These are phyloP conservation scores for Sporothrix pallida DNA, from an alignment of 2,329 filamentous ascomycete species.

Conservation along the genomic window DNA sequence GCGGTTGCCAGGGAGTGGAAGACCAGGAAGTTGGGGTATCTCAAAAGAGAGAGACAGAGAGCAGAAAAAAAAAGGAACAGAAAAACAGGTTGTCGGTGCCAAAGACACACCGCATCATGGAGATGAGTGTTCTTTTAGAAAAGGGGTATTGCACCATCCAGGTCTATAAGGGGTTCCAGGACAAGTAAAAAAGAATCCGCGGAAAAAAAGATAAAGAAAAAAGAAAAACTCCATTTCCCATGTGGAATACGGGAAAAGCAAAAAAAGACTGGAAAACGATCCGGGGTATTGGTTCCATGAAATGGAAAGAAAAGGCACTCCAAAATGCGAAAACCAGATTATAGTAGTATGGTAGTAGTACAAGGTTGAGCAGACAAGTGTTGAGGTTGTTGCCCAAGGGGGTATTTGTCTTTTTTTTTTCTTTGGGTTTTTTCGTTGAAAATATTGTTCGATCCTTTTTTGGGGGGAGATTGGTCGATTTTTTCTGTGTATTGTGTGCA, in stretches of 20 bases:
- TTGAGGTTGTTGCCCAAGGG: constrained; percentile 21
- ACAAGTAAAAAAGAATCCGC: constrained; percentile 30
- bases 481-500: neutral
- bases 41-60: constrained; percentile 28
- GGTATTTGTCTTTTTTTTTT: constrained; percentile 24
- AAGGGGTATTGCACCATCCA: constrained; percentile 34
- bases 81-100: constrained; percentile 21
- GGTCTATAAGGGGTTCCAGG: constrained; percentile 33
- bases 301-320: constrained; percentile 21
- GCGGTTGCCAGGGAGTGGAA: constrained; percentile 28
- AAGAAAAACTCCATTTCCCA: constrained; percentile 25
- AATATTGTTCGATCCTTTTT: constrained; percentile 20
- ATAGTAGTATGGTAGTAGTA: constrained; percentile 33
- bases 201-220: constrained; percentile 3
- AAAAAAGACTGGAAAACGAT: constrained; percentile 31
- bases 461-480: neutral
- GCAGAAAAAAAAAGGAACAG: neutral
- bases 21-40: constrained; percentile 35
- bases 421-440: constrained; percentile 20
- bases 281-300: constrained; percentile 32
- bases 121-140: neutral
- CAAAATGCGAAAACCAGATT: constrained; percentile 33
- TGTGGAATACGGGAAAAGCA: constrained; percentile 21
- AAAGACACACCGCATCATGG: constrained; percentile 4
- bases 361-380: constrained; percentile 20